These are phyloP conservation scores for Pyrus communis DNA, from an alignment of 306 rosid genomes.

Conservation along the genomic window DNA sequence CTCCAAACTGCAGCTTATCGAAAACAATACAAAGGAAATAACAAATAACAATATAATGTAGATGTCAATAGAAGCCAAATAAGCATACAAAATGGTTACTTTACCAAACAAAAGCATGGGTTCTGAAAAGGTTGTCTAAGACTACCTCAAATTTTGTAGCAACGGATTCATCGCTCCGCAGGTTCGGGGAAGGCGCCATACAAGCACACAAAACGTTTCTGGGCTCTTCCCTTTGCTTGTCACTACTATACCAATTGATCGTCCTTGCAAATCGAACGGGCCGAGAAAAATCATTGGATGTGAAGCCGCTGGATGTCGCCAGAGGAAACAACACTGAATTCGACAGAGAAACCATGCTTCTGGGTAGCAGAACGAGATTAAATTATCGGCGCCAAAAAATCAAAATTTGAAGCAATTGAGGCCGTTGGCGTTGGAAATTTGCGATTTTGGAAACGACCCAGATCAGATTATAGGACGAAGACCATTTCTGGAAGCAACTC, in stretches of 20 bases:
- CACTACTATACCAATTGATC: conserved; percentile 7
- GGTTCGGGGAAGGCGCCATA: conserved; percentile 61
- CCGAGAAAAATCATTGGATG: conserved; percentile 22
- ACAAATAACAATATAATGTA: background rate
- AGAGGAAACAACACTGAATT: conserved; percentile 39
- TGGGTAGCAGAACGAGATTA: conserved; percentile 11
- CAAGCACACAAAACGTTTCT: conserved; percentile 60
- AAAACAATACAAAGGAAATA: background rate
- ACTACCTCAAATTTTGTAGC: conserved; percentile 53
- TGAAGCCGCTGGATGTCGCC: conserved; percentile 20
- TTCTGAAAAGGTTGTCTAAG: background rate
- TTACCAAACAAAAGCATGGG: background rate
- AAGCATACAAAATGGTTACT: background rate
- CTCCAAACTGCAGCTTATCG: background rate
- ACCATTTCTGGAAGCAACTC: background rate
- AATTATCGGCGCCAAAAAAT: background rate
- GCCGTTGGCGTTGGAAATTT: background rate
- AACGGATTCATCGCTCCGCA: conserved; percentile 55
- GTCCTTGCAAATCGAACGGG: conserved; percentile 23
- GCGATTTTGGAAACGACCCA: background rate
- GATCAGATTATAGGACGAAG: background rate
- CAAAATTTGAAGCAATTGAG: background rate
- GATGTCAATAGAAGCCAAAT: background rate
- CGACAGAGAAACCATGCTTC: conserved; percentile 52
- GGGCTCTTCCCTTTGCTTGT: conserved; percentile 26